Percentiles rank a stretch among this genome's conserved stretches.
phyloP scores from a whole-genome alignment of 2,329 filamentous ascomycete genomes.

The Colletotrichum sublineola region DNA sequence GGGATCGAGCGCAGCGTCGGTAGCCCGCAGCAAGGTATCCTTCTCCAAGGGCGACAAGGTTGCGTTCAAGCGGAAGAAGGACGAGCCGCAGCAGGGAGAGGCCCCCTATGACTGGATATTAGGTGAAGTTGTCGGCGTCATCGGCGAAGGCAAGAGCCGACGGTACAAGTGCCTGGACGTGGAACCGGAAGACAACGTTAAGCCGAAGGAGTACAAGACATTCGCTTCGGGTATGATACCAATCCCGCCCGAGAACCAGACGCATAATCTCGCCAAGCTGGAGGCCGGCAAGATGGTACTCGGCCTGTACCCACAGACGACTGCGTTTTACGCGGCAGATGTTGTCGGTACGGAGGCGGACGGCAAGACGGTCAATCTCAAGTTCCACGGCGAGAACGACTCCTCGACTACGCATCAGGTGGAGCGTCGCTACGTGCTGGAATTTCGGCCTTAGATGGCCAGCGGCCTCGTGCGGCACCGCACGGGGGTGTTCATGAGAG shows the following conservation, averaged over 20 bases:
- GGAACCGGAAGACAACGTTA: conserved; percentile 78
- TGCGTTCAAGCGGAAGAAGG: conserved; percentile 73
- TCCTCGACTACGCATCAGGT: conserved; percentile 81
- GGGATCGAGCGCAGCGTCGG: conserved; percentile 38
- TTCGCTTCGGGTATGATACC: conserved; percentile 82
- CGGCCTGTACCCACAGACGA: conserved; percentile 85
- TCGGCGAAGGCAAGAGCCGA: conserved; percentile 81
- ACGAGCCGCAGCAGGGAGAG: conserved; percentile 58
- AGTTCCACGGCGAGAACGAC: conserved; percentile 85
- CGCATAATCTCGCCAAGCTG: conserved; percentile 68
- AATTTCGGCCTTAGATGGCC: conserved; percentile 65
- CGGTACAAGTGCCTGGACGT: conserved; percentile 86
- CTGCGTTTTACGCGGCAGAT: conserved; percentile 87
- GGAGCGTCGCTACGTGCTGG: conserved; percentile 81
- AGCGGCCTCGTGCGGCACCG: background rate
- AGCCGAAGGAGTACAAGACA: conserved; percentile 77
- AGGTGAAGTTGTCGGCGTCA: conserved; percentile 81
- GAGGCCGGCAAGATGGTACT: conserved; percentile 79
- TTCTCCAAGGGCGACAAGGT: conserved; percentile 75
- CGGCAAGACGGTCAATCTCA: conserved; percentile 69
- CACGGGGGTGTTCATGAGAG: conserved; percentile 1
- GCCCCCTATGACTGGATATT: conserved; percentile 75
- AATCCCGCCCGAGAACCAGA: conserved; percentile 71
- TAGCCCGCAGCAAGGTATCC: conserved; percentile 59
- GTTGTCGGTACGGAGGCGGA: conserved; percentile 77